Evolutionary conservation across 2,329 filamentous ascomycete genomes (phyloP), one percentile per base, ranked within the genome.

Genomic region (Cadophora malorum): DNA sequence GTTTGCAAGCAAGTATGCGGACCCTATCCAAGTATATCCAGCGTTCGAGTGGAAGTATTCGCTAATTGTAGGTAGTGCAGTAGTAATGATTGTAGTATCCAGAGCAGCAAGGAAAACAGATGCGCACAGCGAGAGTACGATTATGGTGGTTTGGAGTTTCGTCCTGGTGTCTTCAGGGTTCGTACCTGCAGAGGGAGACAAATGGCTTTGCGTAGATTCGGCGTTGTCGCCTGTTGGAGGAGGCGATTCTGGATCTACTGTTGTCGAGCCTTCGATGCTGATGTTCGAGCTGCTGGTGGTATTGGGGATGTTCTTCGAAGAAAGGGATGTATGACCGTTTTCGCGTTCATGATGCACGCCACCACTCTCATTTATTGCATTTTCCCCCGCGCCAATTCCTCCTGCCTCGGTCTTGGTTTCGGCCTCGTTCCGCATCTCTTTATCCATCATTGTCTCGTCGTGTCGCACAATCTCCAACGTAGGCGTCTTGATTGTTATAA

Each of bases 1-100:
- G 74, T 88, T 88, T 19, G 88, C 89, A 12, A 94, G 85, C 3
- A 93, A 81, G 77, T 91, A 94, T 0, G 91, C 87, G 33, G 86
- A 88, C 0, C 91, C 91, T 69, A 95, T 91, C 92, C 91, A 94
- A 16, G 89, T 88, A 79, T 93, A 94, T 10, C 76, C 76, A 1
- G 75, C 75, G 4, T 80, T 78, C 5, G 83, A 84, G 21, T 84
- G 77, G 73, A 87, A 86, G 41, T 85, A 78, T 69, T 83, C 80
- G 19, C 82, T 81, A 63, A 90, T 89, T 0, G 86, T 88, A 0
- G 88, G 87, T 0, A 89, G 79, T 2, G 87, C 86, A 3, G 88
- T 89, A 0, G 87, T 86, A 64, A 90, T 82, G 70, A 89, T 89
- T 0, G 87, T 88, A 7, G 69, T 70, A 65, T 79, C 77, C 31